Base-by-base conservation (phyloP, 179 eudicot genomes). In the Heliamphora pulchella region DNA sequence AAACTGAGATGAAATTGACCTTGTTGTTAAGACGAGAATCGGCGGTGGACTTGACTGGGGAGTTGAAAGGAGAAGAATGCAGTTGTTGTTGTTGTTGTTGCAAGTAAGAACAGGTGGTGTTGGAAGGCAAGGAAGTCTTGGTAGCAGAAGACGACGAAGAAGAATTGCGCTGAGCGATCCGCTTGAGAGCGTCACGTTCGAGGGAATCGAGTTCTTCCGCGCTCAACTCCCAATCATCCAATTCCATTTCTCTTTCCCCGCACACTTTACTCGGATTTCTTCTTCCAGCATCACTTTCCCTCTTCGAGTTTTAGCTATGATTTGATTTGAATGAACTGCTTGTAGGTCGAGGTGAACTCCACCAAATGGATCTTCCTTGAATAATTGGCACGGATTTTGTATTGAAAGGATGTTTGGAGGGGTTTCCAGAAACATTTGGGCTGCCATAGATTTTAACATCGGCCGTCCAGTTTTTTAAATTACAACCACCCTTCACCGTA, bases 171-270 rank as follows among this genome's bases (percentile, higher is more conserved):
- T 85, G 88, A 71, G 97, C 89, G 78, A 94, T 83, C 83, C 87
- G 90, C 51, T 84, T 84, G 46, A 91, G 22, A 69, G 98, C 98
- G 65, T 92, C 89, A 81, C 89, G 85, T 81, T 94, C 98, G 0
- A 94, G 87, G 50, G 79, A 72, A 77, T 94, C 98, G 11, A 92
- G 84, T 44, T 90, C 89, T 71, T 91, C 97, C 0, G 87, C 87
- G 78, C 91, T 94, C 51, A 94, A 78, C 1, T 84, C 91, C 91
- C 94, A 94, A 44, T 91, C 97, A 72, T 91, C 91, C 63, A 84
- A 63, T 71, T 82, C 87, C 89, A 74, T 66, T 51, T 51, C 79
- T 58, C 70, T 11, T 55, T 15, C 15, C 17, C 44, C 65, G 11
- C 62, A 58, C 62, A 58, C 3, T 3, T 14, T 1, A 61, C 6